A percentile compares a stretch with the other conserved stretches of the same genome.
Conservation (phyloP, 805 yeast species). For the Candida ficus region DNA sequence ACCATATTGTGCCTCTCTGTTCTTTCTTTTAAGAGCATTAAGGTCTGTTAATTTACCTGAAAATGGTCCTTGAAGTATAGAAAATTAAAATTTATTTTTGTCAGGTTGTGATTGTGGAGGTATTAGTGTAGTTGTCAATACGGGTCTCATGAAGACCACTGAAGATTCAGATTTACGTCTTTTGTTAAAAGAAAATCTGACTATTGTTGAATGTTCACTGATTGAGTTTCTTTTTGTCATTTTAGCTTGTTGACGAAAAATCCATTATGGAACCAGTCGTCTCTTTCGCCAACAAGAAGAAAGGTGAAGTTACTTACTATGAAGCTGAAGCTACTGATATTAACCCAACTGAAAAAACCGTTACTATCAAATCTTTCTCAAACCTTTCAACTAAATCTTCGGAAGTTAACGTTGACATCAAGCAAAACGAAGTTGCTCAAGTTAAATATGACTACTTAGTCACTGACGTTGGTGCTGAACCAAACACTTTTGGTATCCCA, state of each 20-base stretch:
- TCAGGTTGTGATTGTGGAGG: conserved; percentile 4
- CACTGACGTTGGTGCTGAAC: conserved; percentile 92
- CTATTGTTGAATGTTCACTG: conserved; percentile 1
- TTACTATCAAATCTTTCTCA: conserved; percentile 50
- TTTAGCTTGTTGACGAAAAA: conserved; percentile 55
- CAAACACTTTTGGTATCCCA: conserved; percentile 90
- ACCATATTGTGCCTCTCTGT: too few species aligned
- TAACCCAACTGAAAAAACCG: conserved; percentile 63
- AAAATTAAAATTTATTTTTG: too few species aligned
- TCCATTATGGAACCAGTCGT: conserved; percentile 94
- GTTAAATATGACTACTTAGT: conserved; percentile 77
- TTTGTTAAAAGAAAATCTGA: conserved; percentile 11
- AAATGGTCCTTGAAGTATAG: too few species aligned
- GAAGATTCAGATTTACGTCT: conserved; percentile 23
- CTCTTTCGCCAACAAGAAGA: conserved; percentile 71
- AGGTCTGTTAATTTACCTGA: too few species aligned
- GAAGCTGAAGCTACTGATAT: conserved; percentile 89
- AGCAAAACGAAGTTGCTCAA: conserved; percentile 37
- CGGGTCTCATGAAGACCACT: conserved; percentile 9
- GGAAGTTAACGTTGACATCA: conserved; percentile 8
- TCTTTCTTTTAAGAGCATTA: too few species aligned
- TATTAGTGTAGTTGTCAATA: neutral
- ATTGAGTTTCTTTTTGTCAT: conserved; percentile 7
- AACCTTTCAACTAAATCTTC: conserved; percentile 7
- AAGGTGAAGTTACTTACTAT: conserved; percentile 73